phyloP scores from a whole-genome alignment of 2,329 filamentous ascomycete species.

The Ophiognomonia clavigignenti-juglandacearum region DNA sequence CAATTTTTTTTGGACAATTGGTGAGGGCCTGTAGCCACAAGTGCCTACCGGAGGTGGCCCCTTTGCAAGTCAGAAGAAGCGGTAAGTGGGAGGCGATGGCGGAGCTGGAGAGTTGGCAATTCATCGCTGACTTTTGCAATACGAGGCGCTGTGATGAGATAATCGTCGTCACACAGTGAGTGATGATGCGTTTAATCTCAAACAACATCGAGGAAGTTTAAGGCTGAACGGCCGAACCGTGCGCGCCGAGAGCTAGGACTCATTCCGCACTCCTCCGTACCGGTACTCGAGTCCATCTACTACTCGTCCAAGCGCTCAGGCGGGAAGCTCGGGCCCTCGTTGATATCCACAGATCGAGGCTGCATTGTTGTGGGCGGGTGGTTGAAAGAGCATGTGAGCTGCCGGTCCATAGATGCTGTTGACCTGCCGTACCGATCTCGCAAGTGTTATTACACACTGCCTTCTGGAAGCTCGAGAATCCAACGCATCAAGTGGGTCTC shows the following conservation, averaged over 20 bases:
- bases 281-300: neutral
- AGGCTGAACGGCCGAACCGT: conserved; percentile 9
- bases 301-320: conserved; percentile 2
- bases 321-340: neutral
- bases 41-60: conserved; percentile 1
- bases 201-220: neutral
- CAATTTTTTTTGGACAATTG: conserved; percentile 6
- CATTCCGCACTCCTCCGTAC: neutral
- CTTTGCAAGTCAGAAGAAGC: neutral
- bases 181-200: neutral
- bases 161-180: neutral
- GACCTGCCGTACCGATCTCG: no score
- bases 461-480: neutral
- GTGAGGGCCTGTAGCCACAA: conserved; percentile 9
- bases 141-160: conserved; percentile 1
- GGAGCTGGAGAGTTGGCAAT: neutral
- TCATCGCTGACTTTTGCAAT: neutral
- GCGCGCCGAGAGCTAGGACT: neutral
- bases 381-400: no score
- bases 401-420: no score
- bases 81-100: neutral
- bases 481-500: conserved; percentile 5
- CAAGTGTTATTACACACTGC: no score
- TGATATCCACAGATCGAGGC: no score
- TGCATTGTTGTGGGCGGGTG: no score